phyloP scores from a whole-genome alignment of 2,329 filamentous ascomycete genomes.

The Diaporthe sp. region DNA sequence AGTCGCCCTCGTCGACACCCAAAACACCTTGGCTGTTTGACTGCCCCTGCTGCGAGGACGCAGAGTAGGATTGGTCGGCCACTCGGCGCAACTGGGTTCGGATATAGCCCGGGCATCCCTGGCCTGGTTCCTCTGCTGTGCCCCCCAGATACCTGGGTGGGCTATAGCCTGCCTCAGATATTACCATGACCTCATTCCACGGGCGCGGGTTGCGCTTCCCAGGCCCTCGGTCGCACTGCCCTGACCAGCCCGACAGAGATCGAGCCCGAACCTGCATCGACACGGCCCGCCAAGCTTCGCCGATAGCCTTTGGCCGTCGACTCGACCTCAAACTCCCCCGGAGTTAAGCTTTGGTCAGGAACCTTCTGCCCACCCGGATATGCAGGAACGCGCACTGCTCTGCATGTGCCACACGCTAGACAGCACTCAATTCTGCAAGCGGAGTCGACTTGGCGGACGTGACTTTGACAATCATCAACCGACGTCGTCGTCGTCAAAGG shows the following conservation, averaged over 20 bases:
- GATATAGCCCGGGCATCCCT: conserved; percentile 23
- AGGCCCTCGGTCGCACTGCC: conserved; percentile 1
- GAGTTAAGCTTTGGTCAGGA: conserved; percentile 13
- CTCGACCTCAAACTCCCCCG: background rate
- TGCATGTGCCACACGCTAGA: background rate
- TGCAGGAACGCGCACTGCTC: conserved; percentile 1
- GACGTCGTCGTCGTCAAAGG: conserved; percentile 6
- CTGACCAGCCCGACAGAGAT: background rate
- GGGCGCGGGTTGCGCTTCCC: background rate
- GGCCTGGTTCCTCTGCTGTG: background rate
- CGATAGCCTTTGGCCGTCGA: background rate
- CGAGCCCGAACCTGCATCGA: conserved; percentile 16
- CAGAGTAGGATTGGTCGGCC: conserved; percentile 36
- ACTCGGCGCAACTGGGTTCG: conserved; percentile 8
- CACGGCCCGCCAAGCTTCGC: conserved; percentile 16
- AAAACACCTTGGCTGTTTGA: conserved; percentile 36
- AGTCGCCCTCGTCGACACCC: conserved; percentile 12
- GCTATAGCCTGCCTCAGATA: conserved; percentile 11
- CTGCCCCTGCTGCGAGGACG: background rate
- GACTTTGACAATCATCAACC: background rate
- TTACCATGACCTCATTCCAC: conserved; percentile 17
- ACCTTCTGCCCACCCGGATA: conserved; percentile 3
- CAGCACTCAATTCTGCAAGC: background rate
- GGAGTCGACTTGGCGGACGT: background rate
- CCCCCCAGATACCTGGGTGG: background rate